These are phyloP conservation scores for Gossypium mustelinum DNA, from an alignment of 345 rosid genomes.

Conservation along the genomic window DNA sequence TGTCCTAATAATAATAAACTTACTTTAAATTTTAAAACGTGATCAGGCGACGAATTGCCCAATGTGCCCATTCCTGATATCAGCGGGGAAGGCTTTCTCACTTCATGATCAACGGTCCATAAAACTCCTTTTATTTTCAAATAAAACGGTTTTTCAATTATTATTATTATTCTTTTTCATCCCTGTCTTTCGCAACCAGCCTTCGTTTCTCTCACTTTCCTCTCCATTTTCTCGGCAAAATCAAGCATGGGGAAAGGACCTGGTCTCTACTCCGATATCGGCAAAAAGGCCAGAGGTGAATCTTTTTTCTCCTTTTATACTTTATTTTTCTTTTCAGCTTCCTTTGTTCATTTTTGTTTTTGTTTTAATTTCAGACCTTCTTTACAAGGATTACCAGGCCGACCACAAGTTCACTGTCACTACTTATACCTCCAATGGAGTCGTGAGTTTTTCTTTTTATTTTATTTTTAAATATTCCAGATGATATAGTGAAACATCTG, in stretches of 20 bases:
- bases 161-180: neutral
- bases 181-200: neutral
- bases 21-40: too few species aligned
- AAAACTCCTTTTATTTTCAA: too few species aligned
- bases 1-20: too few species aligned
- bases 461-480: neutral
- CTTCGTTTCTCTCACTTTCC: neutral
- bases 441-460: slow-evolving; percentile 43
- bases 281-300: slow-evolving; percentile 81
- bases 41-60: too few species aligned
- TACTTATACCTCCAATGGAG: slow-evolving; percentile 75
- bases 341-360: neutral
- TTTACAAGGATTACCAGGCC: slow-evolving; percentile 86
- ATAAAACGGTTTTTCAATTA: neutral
- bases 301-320: neutral
- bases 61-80: too few species aligned
- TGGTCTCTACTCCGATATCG: slow-evolving; percentile 90
- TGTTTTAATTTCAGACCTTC: slow-evolving; percentile 48
- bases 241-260: slow-evolving; percentile 75
- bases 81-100: too few species aligned
- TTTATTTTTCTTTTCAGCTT: neutral
- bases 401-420: slow-evolving; percentile 87
- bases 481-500: neutral
- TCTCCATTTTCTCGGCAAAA: neutral
- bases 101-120: too few species aligned